phyloP scores from a whole-genome alignment of 441 rosid genomes.

The Erysimum cheiri region DNA sequence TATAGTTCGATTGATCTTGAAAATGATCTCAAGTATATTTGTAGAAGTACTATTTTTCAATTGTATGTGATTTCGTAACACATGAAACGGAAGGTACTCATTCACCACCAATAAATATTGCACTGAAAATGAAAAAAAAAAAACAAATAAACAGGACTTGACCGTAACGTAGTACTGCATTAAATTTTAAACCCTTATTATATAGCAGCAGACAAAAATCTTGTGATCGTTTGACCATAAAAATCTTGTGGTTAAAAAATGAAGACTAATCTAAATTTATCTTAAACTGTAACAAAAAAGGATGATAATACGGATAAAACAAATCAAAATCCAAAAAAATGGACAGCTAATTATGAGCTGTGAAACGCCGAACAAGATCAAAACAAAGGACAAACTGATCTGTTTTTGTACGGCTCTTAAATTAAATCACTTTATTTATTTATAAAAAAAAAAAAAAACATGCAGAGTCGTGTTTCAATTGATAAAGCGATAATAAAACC shows the following conservation, averaged over 20 bases:
- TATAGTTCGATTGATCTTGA: background rate
- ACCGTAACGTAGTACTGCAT: background rate
- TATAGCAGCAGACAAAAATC: too few species aligned
- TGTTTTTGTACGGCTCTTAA: conserved; percentile 47
- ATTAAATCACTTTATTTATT: background rate
- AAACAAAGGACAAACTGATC: conserved; percentile 31
- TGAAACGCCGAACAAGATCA: conserved; percentile 38
- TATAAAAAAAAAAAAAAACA: background rate
- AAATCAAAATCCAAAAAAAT: conserved; percentile 17
- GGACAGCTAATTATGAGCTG: conserved; percentile 41
- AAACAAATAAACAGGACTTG: background rate
- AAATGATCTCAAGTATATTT: background rate
- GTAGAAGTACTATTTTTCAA: too few species aligned
- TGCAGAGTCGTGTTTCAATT: conserved; percentile 44
- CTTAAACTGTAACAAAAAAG: background rate
- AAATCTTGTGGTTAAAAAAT: background rate
- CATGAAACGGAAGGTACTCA: background rate
- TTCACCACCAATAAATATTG: background rate
- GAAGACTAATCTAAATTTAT: conserved; percentile 14
- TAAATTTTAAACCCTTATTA: background rate
- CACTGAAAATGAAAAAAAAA: background rate
- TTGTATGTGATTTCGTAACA: too few species aligned
- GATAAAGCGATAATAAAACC: conserved; percentile 30
- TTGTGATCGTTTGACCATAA: too few species aligned
- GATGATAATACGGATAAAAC: conserved; percentile 20